Evolutionary conservation across 2,329 filamentous ascomycete species (phyloP), one percentile per base, ranked within the genome.

Genomic region (Periglandula ipomoeae): DNA sequence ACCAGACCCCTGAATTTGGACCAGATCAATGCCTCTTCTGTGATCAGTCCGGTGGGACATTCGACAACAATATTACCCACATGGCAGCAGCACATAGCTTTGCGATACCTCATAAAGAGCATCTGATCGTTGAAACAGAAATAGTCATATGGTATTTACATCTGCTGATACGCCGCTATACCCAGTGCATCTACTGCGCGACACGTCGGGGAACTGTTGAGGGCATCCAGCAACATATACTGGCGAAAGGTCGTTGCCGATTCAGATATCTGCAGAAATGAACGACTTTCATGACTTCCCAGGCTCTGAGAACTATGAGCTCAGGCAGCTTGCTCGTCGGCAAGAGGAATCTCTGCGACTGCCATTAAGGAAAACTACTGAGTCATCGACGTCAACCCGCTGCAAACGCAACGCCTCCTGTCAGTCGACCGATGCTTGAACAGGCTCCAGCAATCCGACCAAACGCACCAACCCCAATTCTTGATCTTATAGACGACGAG

Each of bases 161-260:
- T 48, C 63, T 75, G 4, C 60, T 79, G 44, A 70, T 79, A 20
- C 70, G 65, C n/a, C 66, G 61, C 1, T 76, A 75, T 49, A 61
- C 64, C 27, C 73, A 78, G 56, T 80, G 76, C 51, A 64, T 80
- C 24, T 66, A 66, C 17, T 80, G 76, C 54, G 70, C 70, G 1
- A 70, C 65, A 4, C 61, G 67, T 30, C 66, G 71, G 26, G 58
- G 58, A 2, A 72, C 70, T 0, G 61, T 65, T 0, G 64, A 73
- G 45, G 76, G 67, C 0, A 66, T 71, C 0, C 72, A 74, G 45
- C 72, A 76, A 26, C 76, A 78, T 52, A 78, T 77, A 74, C 51
- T 60, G 1, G 67, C 63, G 7, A 77, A 74, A 37, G 67, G 71
- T 0, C 74, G 78, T 51, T 77, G 73, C 53, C 67, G 61, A 4